phyloP scores from a whole-genome alignment of 2,329 filamentous ascomycete species.

The Cercospora citrullina region DNA sequence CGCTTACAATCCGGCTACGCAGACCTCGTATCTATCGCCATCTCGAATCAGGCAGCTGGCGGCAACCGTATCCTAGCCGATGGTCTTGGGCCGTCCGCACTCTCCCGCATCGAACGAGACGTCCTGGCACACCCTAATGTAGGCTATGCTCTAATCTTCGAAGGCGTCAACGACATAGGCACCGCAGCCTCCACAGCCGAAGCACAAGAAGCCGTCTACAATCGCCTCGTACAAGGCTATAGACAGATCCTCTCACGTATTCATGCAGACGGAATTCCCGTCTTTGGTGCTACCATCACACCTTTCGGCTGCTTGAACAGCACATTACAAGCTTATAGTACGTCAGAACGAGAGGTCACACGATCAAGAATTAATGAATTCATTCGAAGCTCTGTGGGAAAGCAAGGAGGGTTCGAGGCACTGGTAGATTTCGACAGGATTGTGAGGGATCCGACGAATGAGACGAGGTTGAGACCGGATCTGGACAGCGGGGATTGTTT shows the following conservation, averaged over 20 bases:
- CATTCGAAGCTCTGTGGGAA: slow-evolving; percentile 51
- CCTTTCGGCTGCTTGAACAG: slow-evolving; percentile 55
- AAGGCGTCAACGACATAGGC: slow-evolving; percentile 70
- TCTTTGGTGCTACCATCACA: slow-evolving; percentile 67
- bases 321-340: slow-evolving; percentile 55
- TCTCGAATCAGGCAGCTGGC: slow-evolving; percentile 67
- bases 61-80: slow-evolving; percentile 66
- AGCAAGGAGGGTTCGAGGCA: slow-evolving; percentile 55
- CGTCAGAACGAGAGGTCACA: slow-evolving; percentile 57
- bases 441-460: slow-evolving; percentile 53
- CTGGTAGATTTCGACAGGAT: slow-evolving; percentile 64
- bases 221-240: slow-evolving; percentile 58
- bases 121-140: slow-evolving; percentile 60
- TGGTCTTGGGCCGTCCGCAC: slow-evolving; percentile 62
- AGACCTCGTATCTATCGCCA: slow-evolving; percentile 52
- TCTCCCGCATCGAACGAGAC: slow-evolving; percentile 64
- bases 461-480: slow-evolving; percentile 50
- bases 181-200: slow-evolving; percentile 46
- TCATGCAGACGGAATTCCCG: slow-evolving; percentile 55
- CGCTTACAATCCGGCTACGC: slow-evolving; percentile 48
- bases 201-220: slow-evolving; percentile 52
- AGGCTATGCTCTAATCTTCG: slow-evolving; percentile 64
- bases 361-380: slow-evolving; percentile 61
- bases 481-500: slow-evolving; percentile 66
- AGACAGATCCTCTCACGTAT: slow-evolving; percentile 58